These are phyloP conservation scores for Aspergillus costaricaensis DNA, from an alignment of 2,329 filamentous ascomycete genomes.

Conservation along the genomic window DNA sequence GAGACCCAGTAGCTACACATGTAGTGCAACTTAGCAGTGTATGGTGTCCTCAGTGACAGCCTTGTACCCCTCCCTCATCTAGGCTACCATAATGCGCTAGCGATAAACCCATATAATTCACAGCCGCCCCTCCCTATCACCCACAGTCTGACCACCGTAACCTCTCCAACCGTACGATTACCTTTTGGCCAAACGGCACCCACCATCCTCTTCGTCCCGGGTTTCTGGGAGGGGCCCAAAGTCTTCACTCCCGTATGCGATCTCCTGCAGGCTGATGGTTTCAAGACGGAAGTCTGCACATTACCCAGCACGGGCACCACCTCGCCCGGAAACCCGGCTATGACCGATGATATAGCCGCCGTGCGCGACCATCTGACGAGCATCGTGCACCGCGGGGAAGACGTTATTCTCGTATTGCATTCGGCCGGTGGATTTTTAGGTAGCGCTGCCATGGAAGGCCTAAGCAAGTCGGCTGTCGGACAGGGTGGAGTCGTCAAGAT, in stretches of 20 bases:
- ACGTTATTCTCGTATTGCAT: slow-evolving; percentile 1
- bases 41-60: too few relatives aligned
- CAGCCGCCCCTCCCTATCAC: too few relatives aligned
- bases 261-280: background rate
- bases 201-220: slow-evolving; percentile 10
- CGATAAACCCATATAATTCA: too few relatives aligned
- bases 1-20: too few relatives aligned
- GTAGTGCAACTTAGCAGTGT: too few relatives aligned
- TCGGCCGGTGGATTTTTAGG: slow-evolving; percentile 1
- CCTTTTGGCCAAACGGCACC: background rate
- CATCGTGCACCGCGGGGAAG: background rate
- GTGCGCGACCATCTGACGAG: background rate
- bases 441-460: slow-evolving; percentile 1
- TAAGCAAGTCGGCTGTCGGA: background rate
- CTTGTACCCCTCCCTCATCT: too few relatives aligned
- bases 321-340: slow-evolving; percentile 7
- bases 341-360: slow-evolving; percentile 4
- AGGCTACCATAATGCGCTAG: too few relatives aligned
- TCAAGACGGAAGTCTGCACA: background rate
- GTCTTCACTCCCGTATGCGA: background rate
- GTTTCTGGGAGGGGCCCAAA: slow-evolving; percentile 6
- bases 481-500: slow-evolving; percentile 3
- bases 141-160: too few relatives aligned
- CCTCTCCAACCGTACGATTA: too few relatives aligned
- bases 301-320: slow-evolving; percentile 2